Conservation (phyloP, 495 filamentous ascomycete species). For the Chaetomium tenue region DNA sequence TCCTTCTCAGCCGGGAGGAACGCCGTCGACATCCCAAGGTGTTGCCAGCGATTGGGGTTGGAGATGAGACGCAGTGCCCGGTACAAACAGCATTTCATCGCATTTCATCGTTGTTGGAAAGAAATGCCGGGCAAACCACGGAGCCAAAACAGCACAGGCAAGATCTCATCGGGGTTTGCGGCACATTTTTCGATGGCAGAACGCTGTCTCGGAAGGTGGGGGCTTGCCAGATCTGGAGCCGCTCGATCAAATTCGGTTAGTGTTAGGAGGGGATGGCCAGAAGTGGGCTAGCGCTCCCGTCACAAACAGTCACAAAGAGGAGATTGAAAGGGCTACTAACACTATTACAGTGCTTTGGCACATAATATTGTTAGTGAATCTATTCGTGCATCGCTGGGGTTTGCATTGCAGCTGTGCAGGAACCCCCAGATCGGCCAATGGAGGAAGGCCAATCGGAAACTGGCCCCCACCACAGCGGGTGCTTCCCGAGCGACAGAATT, state of each 20-base stretch:
- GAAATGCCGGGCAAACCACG: no score
- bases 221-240: no score
- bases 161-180: no score
- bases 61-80: not conserved
- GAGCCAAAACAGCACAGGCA: no score
- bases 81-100: not conserved
- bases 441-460: not conserved
- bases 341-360: not conserved
- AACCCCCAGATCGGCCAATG: constrained; percentile 4
- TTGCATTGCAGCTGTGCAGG: not conserved
- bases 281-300: not conserved
- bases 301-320: not conserved
- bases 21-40: not conserved
- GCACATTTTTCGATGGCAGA: no score
- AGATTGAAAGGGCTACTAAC: not conserved
- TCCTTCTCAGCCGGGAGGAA: not conserved
- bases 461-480: constrained; percentile 11
- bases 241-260: not conserved
- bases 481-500: constrained; percentile 19
- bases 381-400: not conserved
- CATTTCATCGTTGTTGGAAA: no score
- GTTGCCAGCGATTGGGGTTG: not conserved
- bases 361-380: not conserved
- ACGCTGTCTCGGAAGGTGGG: no score
- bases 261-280: not conserved